Evolutionary conservation across 2,329 filamentous ascomycete species (phyloP).

Genomic region (Fusarium dimerum): DNA sequence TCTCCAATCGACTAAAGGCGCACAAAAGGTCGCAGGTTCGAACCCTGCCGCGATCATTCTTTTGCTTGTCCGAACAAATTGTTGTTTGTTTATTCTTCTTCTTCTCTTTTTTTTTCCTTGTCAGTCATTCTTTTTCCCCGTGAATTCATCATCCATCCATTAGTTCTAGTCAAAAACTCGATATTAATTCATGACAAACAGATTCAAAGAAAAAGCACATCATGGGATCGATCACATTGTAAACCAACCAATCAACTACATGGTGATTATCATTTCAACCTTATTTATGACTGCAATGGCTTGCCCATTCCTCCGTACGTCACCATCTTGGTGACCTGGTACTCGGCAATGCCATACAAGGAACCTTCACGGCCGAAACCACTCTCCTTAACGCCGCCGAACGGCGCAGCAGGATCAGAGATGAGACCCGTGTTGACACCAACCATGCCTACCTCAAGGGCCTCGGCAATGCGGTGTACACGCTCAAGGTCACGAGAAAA

Average conservation of each 20-base stretch:
- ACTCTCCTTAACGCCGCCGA: slow-evolving; percentile 81
- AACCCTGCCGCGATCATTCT: slow-evolving; percentile 22
- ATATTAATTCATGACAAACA: too few species aligned
- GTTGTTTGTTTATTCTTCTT: too few species aligned
- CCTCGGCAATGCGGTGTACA: slow-evolving; percentile 63
- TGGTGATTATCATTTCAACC: background rate
- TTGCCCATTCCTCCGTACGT: slow-evolving; percentile 57
- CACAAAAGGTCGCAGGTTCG: slow-evolving; percentile 27
- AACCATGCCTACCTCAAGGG: slow-evolving; percentile 83
- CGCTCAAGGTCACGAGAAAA: slow-evolving; percentile 68
- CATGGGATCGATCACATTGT: background rate
- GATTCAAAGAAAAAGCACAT: too few species aligned
- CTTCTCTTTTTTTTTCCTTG: too few species aligned
- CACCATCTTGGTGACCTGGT: slow-evolving; percentile 69
- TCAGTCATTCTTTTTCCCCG: too few species aligned
- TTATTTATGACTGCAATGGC: slow-evolving; percentile 45
- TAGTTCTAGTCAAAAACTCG: too few species aligned
- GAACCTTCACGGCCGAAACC: slow-evolving; percentile 81
- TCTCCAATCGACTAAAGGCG: background rate
- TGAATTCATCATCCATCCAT: too few species aligned
- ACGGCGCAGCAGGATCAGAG: slow-evolving; percentile 60
- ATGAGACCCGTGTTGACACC: slow-evolving; percentile 77
- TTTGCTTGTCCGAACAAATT: background rate
- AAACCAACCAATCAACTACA: background rate
- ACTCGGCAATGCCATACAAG: slow-evolving; percentile 76